Conservation (phyloP, 1,284 basidiomycete species). For the Mixia osmundae region DNA sequence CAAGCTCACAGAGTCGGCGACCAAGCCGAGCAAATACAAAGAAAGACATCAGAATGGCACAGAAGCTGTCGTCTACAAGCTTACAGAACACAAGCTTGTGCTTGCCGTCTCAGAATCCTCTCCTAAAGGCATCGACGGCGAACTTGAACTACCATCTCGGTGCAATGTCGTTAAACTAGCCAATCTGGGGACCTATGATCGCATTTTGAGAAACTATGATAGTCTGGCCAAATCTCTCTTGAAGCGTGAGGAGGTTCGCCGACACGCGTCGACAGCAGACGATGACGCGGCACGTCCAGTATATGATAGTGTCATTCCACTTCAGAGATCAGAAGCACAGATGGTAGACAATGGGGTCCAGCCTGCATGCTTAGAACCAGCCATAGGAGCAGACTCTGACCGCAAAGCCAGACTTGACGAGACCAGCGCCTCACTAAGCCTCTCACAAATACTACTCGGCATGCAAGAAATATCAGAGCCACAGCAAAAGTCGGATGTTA, state of each 20-base stretch:
- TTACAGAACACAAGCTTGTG: conserved; percentile 11
- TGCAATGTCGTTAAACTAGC: background rate
- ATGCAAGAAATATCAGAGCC: conserved; percentile 12
- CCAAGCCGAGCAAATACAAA: conserved; percentile 3
- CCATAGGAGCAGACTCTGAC: background rate
- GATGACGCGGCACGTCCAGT: conserved; percentile 9
- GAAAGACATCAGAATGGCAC: conserved; percentile 1
- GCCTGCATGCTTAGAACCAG: background rate
- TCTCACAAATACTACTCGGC: conserved; percentile 5
- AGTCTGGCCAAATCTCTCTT: conserved; percentile 8
- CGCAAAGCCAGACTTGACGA: background rate
- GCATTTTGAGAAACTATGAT: background rate
- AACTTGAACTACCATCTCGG: conserved; percentile 4
- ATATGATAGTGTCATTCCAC: background rate
- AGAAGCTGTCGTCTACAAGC: conserved; percentile 15
- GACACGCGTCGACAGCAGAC: background rate
- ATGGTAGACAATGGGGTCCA: background rate
- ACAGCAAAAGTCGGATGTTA: conserved; percentile 22
- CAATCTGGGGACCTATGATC: background rate
- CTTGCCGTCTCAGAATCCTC: conserved; percentile 8
- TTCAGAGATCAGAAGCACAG: too few species aligned
- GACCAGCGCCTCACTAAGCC: conserved; percentile 1
- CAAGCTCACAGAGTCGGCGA: background rate
- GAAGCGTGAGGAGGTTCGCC: background rate
- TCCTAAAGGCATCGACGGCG: conserved; percentile 1